Evolutionary conservation across 768 basidiomycete genomes (phyloP).

Genomic region (Obba rivulosa): DNA sequence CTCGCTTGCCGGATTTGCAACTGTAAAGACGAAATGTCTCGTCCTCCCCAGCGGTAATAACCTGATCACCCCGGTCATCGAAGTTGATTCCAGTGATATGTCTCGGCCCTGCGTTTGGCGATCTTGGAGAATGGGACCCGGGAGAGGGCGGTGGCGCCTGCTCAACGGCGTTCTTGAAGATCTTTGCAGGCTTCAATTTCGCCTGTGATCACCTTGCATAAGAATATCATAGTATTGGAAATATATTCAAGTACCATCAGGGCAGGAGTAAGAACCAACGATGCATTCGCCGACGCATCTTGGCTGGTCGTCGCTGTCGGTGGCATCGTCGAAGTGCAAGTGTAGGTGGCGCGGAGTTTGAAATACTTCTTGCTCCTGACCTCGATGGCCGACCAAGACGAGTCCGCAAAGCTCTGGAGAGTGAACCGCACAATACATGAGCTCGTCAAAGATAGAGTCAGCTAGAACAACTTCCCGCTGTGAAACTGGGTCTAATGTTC

Average conservation of each 20-base stretch:
- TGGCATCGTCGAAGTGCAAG: constrained; percentile 8
- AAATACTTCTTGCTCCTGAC: constrained; percentile 27
- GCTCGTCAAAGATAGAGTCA: constrained; percentile 90
- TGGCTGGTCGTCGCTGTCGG: constrained; percentile 12
- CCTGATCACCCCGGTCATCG: constrained; percentile 83
- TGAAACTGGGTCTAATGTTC: constrained; percentile 18
- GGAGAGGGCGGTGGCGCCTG: constrained; percentile 42
- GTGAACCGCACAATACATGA: constrained; percentile 96
- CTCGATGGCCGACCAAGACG: constrained; percentile 67
- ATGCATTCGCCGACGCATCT: constrained; percentile 8
- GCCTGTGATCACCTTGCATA: constrained; percentile 33
- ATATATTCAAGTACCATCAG: constrained; percentile 25
- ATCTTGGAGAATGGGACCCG: constrained; percentile 28
- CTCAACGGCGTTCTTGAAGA: constrained; percentile 79
- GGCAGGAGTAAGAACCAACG: constrained; percentile 19
- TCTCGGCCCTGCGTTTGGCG: constrained; percentile 40
- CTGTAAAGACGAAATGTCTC: constrained; percentile 88
- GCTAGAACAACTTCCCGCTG: constrained; percentile 15
- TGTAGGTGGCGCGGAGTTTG: constrained; percentile 45
- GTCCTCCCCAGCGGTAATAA: constrained; percentile 88
- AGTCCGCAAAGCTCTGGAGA: constrained; percentile 88
- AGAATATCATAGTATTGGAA: not conserved
- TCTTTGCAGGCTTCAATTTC: constrained; percentile 83
- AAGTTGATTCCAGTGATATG: constrained; percentile 88
- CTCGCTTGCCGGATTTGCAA: constrained; percentile 91